Conservation (phyloP, 75 land plant genomes). For the Picea glauca region DNA sequence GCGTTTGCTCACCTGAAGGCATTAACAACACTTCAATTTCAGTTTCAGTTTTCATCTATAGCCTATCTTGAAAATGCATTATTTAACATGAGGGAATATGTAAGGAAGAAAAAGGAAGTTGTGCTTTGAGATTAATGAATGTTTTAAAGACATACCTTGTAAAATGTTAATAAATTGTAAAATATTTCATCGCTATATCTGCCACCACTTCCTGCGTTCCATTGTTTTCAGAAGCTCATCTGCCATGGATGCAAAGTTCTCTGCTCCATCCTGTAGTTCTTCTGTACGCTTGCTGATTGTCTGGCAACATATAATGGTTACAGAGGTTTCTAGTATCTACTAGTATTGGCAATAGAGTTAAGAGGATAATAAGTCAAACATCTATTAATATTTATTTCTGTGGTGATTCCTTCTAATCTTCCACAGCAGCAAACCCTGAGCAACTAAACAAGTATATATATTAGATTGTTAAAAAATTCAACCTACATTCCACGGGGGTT, state of each 20-base stretch:
- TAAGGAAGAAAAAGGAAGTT: no score
- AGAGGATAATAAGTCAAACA: background rate
- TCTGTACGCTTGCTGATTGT: constrained; percentile 52
- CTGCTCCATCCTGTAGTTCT: constrained; percentile 81
- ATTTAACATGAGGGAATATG: no score
- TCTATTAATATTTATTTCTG: background rate
- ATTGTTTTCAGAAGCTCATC: constrained; percentile 79
- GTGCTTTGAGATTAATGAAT: no score
- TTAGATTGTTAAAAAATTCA: background rate
- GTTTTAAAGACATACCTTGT: no score
- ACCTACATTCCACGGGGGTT: background rate
- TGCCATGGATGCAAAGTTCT: constrained; percentile 78
- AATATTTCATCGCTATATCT: constrained; percentile 24
- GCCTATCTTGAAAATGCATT: no score
- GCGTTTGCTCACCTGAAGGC: no score
- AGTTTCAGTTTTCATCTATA: no score
- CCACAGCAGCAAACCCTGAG: background rate
- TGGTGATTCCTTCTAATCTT: background rate
- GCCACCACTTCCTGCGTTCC: constrained; percentile 85
- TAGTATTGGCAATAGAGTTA: background rate
- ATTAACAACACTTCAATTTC: no score
- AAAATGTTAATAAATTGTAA: no score
- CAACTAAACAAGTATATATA: background rate
- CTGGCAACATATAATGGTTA: constrained; percentile 28
- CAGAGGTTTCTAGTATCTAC: background rate